Percentiles rank a stretch among this genome's conserved stretches.
Conservation (phyloP, 2,329 filamentous ascomycete genomes). For the Neonectria ditissima region DNA sequence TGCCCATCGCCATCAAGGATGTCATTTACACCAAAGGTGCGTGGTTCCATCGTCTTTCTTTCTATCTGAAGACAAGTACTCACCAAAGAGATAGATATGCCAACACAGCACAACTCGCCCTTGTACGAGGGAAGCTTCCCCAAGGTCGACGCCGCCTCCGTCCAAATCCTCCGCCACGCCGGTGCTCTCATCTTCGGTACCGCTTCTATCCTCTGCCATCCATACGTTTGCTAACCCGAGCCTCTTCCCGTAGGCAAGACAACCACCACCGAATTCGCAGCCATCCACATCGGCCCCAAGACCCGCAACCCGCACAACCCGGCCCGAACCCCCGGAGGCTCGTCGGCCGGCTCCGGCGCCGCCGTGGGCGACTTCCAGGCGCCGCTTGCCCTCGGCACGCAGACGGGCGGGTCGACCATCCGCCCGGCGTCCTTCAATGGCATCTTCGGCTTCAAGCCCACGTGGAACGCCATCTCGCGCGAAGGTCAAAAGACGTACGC, state of each 20-base stretch:
- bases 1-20: constrained; percentile 71
- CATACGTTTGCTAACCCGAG: not conserved
- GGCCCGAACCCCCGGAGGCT: constrained; percentile 74
- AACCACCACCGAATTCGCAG: constrained; percentile 74
- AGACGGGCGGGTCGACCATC: constrained; percentile 74
- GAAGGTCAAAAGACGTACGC: constrained; percentile 73
- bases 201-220: not conserved
- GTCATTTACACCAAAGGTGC: constrained; percentile 67
- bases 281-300: constrained; percentile 63
- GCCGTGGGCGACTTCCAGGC: constrained; percentile 74
- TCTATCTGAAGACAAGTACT: not conserved
- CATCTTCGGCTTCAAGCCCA: constrained; percentile 75
- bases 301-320: constrained; percentile 74
- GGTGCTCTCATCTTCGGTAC: constrained; percentile 67
- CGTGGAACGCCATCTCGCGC: constrained; percentile 71
- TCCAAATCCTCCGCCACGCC: constrained; percentile 64
- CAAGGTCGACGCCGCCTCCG: constrained; percentile 63
- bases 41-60: not conserved
- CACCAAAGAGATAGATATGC: constrained; percentile 59
- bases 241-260: constrained; percentile 36
- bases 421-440: constrained; percentile 75
- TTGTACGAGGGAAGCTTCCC: constrained; percentile 62
- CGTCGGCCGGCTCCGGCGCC: constrained; percentile 75
- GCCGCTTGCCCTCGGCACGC: constrained; percentile 71
- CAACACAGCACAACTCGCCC: constrained; percentile 66